phyloP scores from a whole-genome alignment of 2,329 filamentous ascomycete species.

The Microsporum audouinii region DNA sequence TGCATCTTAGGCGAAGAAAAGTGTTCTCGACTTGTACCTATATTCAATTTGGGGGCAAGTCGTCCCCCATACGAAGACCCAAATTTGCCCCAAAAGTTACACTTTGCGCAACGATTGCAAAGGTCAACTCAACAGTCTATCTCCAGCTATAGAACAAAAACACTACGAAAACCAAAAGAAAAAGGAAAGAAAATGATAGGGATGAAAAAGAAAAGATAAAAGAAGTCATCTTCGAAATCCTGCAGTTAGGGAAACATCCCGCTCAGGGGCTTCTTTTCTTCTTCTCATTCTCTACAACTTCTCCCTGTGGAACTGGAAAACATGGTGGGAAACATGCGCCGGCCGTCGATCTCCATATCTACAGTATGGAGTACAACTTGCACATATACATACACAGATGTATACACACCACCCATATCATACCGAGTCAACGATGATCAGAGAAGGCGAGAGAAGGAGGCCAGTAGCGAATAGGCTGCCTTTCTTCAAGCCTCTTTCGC shows the following conservation, averaged over 20 bases:
- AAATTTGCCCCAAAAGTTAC: conserved; percentile 1
- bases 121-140: neutral
- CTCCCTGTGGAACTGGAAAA: neutral
- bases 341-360: neutral
- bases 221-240: neutral
- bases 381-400: neutral
- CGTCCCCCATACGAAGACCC: neutral
- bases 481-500: neutral
- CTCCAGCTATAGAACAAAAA: neutral
- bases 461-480: neutral
- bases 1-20: neutral
- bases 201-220: neutral
- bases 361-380: neutral
- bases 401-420: neutral
- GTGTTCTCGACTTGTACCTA: neutral
- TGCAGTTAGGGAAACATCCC: neutral
- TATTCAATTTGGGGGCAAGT: neutral
- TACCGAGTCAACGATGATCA: neutral
- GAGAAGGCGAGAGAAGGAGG: neutral
- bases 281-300: neutral
- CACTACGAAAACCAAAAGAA: neutral
- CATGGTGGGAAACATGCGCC: neutral
- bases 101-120: neutral
- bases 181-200: neutral
- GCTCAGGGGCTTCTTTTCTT: neutral